Evolutionary conservation across 108 stramenopile genomes (phyloP).

Genomic region (Cyclotella sp.): DNA sequence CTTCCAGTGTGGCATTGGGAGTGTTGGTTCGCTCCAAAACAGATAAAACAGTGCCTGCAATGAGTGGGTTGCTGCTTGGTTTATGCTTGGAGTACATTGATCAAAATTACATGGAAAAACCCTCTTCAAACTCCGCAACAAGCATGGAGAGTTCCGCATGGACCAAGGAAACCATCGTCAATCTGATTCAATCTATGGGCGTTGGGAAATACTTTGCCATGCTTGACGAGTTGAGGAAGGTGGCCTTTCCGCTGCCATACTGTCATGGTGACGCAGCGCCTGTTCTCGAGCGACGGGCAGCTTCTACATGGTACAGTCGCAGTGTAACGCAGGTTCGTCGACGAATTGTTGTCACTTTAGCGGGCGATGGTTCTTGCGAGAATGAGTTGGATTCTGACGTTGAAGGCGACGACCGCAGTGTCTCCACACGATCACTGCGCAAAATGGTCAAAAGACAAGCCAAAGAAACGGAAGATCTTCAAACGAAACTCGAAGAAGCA

Average conservation of each 20-base stretch:
- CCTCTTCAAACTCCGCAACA: neutral
- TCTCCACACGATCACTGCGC: slow-evolving; percentile 49
- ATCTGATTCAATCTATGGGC: slow-evolving; percentile 51
- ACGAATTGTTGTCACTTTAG: slow-evolving; percentile 68
- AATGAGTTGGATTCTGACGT: slow-evolving; percentile 46
- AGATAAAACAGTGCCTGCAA: slow-evolving; percentile 30
- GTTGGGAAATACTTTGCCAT: slow-evolving; percentile 44
- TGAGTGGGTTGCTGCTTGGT: slow-evolving; percentile 71
- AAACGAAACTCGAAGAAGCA: slow-evolving; percentile 49
- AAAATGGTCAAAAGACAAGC: slow-evolving; percentile 71
- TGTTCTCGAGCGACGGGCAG: slow-evolving; percentile 53
- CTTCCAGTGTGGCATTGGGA: slow-evolving; percentile 49
- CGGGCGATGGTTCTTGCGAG: slow-evolving; percentile 40
- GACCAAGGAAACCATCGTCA: slow-evolving; percentile 50
- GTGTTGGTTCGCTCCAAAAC: slow-evolving; percentile 41
- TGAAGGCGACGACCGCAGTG: slow-evolving; percentile 10
- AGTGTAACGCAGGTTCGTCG: slow-evolving; percentile 70
- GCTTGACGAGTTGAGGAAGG: slow-evolving; percentile 50
- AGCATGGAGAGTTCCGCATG: slow-evolving; percentile 44
- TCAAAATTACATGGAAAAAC: slow-evolving; percentile 12
- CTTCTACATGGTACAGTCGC: slow-evolving; percentile 57
- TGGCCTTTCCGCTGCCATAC: slow-evolving; percentile 42
- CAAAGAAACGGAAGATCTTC: slow-evolving; percentile 71
- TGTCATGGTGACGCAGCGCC: slow-evolving; percentile 32
- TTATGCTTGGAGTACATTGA: slow-evolving; percentile 68